These are phyloP conservation scores for Russula sp. DNA, from an alignment of 768 basidiomycete species.

Conservation along the genomic window DNA sequence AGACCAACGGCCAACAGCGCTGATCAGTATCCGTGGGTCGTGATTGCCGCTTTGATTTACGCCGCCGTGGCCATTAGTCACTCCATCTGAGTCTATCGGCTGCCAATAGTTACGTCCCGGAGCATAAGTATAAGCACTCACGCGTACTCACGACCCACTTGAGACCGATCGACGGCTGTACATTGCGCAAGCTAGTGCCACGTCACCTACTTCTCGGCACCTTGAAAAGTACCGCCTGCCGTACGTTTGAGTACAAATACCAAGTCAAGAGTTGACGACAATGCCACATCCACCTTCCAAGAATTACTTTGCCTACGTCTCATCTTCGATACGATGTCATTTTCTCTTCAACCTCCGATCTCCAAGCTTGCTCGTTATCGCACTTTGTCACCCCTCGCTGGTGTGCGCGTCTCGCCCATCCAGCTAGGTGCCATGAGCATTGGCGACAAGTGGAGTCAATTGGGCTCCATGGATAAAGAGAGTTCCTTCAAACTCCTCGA, in stretches of 20 bases:
- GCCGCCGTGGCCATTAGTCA: no score
- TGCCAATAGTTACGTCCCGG: no score
- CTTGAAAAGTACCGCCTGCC: background rate
- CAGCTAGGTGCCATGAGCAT: conserved; percentile 50
- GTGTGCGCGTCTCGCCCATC: conserved; percentile 41
- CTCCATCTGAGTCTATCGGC: no score
- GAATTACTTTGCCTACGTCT: background rate
- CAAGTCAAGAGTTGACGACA: background rate
- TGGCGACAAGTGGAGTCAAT: conserved; percentile 43
- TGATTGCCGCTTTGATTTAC: background rate
- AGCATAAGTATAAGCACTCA: no score
- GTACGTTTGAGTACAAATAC: background rate
- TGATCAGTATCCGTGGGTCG: no score
- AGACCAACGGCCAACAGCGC: no score
- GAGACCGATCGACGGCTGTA: background rate
- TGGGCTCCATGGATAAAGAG: conserved; percentile 48
- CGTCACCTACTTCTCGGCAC: no score
- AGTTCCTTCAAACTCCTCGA: conserved; percentile 47
- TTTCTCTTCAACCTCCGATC: conserved; percentile 25
- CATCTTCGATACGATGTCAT: background rate
- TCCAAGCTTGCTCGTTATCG: conserved; percentile 37
- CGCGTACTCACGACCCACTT: background rate
- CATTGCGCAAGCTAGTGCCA: background rate
- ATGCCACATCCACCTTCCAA: background rate
- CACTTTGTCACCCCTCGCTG: conserved; percentile 38